These are phyloP conservation scores for Carex arenaria DNA, from an alignment of 202 grass and related monocot genomes.

Conservation along the genomic window DNA sequence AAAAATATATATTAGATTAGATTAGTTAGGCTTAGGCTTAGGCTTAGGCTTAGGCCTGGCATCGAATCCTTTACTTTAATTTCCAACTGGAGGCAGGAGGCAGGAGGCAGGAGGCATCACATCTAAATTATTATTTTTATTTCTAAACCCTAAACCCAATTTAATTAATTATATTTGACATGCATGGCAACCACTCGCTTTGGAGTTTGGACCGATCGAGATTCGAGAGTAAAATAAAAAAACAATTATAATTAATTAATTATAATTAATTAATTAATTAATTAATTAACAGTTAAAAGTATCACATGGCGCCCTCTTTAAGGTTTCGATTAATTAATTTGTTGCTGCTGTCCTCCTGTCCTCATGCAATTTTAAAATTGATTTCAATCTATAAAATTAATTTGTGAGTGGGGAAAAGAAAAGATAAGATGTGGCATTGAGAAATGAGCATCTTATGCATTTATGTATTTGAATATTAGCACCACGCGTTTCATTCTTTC, in stretches of 20 bases:
- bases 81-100: conserved; percentile 2
- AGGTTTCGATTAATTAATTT: conserved; percentile 11
- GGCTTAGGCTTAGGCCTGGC: conserved; percentile 3
- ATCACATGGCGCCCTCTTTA: conserved; percentile 3
- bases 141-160: not conserved
- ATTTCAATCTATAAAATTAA: not conserved
- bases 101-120: conserved; percentile 9
- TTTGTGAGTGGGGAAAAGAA: not conserved
- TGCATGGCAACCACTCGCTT: not conserved
- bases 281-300: not conserved
- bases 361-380: not conserved
- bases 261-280: no score
- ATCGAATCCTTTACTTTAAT: not conserved
- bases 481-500: not conserved
- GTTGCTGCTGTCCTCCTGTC: not conserved
- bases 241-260: not conserved
- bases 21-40: no score
- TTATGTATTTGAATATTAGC: no score
- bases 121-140: no score
- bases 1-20: not conserved
- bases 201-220: no score
- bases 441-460: not conserved
- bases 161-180: not conserved
- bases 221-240: no score
- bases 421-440: not conserved